Base-by-base conservation (phyloP, 2,329 filamentous ascomycete genomes). In the Xylariaceae sp. region DNA sequence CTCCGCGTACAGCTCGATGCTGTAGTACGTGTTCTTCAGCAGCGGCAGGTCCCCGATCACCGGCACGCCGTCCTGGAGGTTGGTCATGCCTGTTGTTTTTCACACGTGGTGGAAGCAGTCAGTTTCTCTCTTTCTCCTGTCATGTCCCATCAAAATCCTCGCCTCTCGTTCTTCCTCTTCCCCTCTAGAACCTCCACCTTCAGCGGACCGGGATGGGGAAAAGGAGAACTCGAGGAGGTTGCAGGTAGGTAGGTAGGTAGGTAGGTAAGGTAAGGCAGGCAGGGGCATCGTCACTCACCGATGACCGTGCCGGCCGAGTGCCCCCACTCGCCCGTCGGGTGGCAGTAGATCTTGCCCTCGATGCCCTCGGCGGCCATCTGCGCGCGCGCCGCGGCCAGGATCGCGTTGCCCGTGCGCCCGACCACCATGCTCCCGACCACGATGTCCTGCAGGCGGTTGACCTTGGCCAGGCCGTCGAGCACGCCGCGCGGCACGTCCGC, bases 1-100 rank as follows among this genome's bases (percentile, higher is more conserved):
- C 46, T 65, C 59, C 3, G 64, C 67, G 32, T 56, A 58, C n/a
- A 71, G 57, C 50, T 71, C 67, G 33, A 70, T 57, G 49, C 67
- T 70, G 46, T 68, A 70, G 46, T 68, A 70, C 7, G 59, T 68
- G 26, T 63, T 51, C 31, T 60, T 51, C 24, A 70, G 44, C 10
- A 70, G 42, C 0, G 63, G 64, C 28, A 70, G 41, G 22, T 70
- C 65, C 8, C 67, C 67, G 1, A 69, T 47, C 5, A 64, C 53
- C 0, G 64, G 63, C 5, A 70, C 67, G n/a, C 50, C 49, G 4
- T 63, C 58, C 43, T 70, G 67, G 13, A 70, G 52, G 39, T 70
- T 70, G 2, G 63, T 65, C 65, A 70, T 69, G 24, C 67, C 65
- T 67, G 26, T n/a, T n/a, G n/a, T n/a, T n/a, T n/a, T n/a, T n/a